These are phyloP conservation scores for Alternaria alternata DNA, from an alignment of 2,329 filamentous ascomycete genomes.

Conservation along the genomic window DNA sequence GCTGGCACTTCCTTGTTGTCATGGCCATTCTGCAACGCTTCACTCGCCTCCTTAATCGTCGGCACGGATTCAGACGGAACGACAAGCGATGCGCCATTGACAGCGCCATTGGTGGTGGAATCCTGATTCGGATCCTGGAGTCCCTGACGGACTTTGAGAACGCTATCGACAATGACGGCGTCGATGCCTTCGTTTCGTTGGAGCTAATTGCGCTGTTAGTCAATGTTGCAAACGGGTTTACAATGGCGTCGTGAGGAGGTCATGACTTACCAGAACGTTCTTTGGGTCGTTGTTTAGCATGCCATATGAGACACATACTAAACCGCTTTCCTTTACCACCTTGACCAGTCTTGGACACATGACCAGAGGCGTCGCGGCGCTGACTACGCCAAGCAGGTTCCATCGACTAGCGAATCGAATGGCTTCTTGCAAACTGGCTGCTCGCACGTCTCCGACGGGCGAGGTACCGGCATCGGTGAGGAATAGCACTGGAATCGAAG, in stretches of 20 bases:
- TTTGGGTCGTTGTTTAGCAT: slow-evolving; percentile 84
- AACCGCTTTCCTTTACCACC: slow-evolving; percentile 91
- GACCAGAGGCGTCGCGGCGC: slow-evolving; percentile 85
- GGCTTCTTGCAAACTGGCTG: slow-evolving; percentile 91
- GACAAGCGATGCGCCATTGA: slow-evolving; percentile 8
- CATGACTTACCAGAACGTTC: slow-evolving; percentile 77
- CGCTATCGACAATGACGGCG: slow-evolving; percentile 95
- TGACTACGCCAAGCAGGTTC: slow-evolving; percentile 93
- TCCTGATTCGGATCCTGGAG: slow-evolving; percentile 64
- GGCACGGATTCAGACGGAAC: slow-evolving; percentile 14
- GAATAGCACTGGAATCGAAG: slow-evolving; percentile 94
- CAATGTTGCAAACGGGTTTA: too few species aligned
- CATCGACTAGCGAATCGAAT: slow-evolving; percentile 93
- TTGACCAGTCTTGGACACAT: slow-evolving; percentile 87
- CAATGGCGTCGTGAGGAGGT: neutral
- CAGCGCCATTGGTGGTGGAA: neutral
- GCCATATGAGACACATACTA: slow-evolving; percentile 97
- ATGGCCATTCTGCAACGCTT: neutral
- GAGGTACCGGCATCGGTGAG: slow-evolving; percentile 86
- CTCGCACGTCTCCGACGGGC: slow-evolving; percentile 85
- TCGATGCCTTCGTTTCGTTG: slow-evolving; percentile 97
- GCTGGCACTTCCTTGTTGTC: neutral
- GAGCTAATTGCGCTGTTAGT: slow-evolving; percentile 59
- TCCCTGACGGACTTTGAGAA: slow-evolving; percentile 90
- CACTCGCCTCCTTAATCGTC: slow-evolving; percentile 11